Evolutionary conservation across 2,329 filamentous ascomycete species (phyloP).

Genomic region (Colletotrichum siamense): DNA sequence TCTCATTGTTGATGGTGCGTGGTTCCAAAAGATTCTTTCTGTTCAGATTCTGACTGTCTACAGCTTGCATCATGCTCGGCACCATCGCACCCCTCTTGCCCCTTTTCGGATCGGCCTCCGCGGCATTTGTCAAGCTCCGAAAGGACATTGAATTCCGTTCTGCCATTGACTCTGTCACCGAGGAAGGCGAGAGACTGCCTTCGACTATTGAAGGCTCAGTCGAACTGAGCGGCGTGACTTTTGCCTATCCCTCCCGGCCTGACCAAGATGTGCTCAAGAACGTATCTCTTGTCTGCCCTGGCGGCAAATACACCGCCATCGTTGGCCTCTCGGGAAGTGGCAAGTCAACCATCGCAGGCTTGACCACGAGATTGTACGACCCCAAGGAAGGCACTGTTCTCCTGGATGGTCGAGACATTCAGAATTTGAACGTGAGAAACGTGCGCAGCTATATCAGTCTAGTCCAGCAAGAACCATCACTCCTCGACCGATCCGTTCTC

Average conservation of each 20-base stretch:
- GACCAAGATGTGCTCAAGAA: slow-evolving; percentile 46
- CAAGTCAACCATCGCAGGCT: slow-evolving; percentile 61
- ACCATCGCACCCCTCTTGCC: slow-evolving; percentile 68
- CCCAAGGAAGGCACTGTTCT: slow-evolving; percentile 52
- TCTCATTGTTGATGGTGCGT: slow-evolving; percentile 63
- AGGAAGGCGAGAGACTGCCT: slow-evolving; percentile 45
- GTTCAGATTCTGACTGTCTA: slow-evolving; percentile 35
- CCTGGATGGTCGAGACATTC: slow-evolving; percentile 54
- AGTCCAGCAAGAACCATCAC: slow-evolving; percentile 51
- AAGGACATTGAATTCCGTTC: slow-evolving; percentile 61
- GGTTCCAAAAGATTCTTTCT: slow-evolving; percentile 28
- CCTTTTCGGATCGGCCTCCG: slow-evolving; percentile 62
- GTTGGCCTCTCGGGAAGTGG: slow-evolving; percentile 65
- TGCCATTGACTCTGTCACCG: slow-evolving; percentile 47
- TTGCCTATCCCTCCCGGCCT: slow-evolving; percentile 50
- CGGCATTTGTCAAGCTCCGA: slow-evolving; percentile 62
- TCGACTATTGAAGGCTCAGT: slow-evolving; percentile 53
- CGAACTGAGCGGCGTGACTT: slow-evolving; percentile 46
- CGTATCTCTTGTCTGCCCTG: slow-evolving; percentile 52
- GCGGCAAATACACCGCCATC: slow-evolving; percentile 57
- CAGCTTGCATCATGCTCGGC: slow-evolving; percentile 65
- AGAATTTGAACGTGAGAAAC: slow-evolving; percentile 49
- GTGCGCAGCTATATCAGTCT: slow-evolving; percentile 47
- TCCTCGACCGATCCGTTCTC: slow-evolving; percentile 51
- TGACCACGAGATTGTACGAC: slow-evolving; percentile 64